phyloP scores from a whole-genome alignment of 73 alveolate species.

The Paramecium octaurelia region DNA sequence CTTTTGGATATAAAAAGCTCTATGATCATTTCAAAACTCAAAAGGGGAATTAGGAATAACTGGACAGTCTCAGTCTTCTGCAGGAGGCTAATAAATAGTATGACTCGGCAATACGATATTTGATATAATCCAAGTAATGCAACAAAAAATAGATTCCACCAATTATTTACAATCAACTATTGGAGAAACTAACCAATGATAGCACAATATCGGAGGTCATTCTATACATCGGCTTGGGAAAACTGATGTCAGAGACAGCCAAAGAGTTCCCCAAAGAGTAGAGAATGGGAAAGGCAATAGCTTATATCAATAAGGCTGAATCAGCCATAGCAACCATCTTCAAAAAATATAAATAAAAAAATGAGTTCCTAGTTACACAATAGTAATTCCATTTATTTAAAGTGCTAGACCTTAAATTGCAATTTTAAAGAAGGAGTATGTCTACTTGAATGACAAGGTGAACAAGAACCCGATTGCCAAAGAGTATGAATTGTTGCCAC shows the following conservation, averaged over 20 bases:
- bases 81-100: background rate
- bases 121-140: background rate
- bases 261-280: background rate
- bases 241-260: background rate
- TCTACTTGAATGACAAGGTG: background rate
- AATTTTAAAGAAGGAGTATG: background rate
- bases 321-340: background rate
- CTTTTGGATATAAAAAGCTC: background rate
- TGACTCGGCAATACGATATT: background rate
- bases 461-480: background rate
- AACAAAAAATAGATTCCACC: background rate
- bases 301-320: background rate
- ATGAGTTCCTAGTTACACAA: background rate
- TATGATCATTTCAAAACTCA: background rate
- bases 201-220: background rate
- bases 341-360: background rate
- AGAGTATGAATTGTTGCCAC: background rate
- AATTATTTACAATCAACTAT: background rate
- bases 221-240: background rate
- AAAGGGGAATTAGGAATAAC: background rate
- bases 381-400: background rate
- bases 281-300: background rate
- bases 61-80: background rate
- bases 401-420: background rate
- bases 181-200: background rate